Evolutionary conservation across 306 rosid genomes (phyloP), one percentile per base, ranked within the genome.

Genomic region (Pterocarpus santalinus): DNA sequence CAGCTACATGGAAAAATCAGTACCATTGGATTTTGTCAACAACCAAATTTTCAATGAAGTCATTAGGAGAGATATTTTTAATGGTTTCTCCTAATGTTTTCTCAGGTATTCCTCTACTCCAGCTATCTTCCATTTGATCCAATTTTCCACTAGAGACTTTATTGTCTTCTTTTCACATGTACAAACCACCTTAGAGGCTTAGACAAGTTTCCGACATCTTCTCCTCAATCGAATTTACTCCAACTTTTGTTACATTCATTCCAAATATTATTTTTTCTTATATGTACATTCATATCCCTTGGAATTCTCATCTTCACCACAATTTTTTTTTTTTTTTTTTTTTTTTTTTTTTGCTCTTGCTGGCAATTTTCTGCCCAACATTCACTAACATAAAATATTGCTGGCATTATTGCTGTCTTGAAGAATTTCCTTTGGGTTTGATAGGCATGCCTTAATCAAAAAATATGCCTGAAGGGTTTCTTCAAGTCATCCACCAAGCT

Each of bases 401-500:
- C n/a, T 67, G 36, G 36, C 7, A 13, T 67, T 4, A 67, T 4
- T 17, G 56, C 36, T 15, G 3, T 67, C 49, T 2, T 11, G 73
- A 41, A 44, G 53, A 43, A 16, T 67, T 67, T 67, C 5, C 73
- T 41, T 15, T 55, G 55, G 43, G 55, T 17, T 66, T 66, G 72
- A 39, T 16, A 41, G 8, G 38, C 73, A 22, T 57, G 44, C 39
- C 5, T 33, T 35, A 10, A 17, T 22, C 1, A 57, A 22, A 74
- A 49, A 39, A 38, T 5, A 30, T 30, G 44, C 57, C 60, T 13
- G 5, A 57, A 56, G 22, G 8, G 5, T 60, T 34, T 41, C 32
- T 35, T 22, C 44, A 38, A 52, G 36, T 77, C 81, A 77, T 66
- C 66, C 53, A 77, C 44, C 34, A 55, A 78, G 46, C 65, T 36